phyloP scores from a whole-genome alignment of 1,284 basidiomycete genomes.

The Cryptococcus sp. region DNA sequence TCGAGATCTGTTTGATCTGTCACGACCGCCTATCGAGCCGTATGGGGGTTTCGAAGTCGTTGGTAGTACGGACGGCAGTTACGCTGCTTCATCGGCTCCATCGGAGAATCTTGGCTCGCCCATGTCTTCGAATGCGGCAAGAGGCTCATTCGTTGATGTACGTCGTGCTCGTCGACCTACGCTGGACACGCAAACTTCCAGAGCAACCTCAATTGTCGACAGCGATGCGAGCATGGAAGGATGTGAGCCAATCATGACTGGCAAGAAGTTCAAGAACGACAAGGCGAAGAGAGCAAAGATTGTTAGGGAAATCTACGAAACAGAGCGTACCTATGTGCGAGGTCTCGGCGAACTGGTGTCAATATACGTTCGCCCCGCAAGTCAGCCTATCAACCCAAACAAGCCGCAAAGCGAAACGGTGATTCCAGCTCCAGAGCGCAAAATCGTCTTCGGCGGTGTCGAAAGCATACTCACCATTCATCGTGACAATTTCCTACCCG shows the following conservation, averaged over 20 bases:
- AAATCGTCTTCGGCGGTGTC: slow-evolving; percentile 88
- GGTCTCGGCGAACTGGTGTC: slow-evolving; percentile 89
- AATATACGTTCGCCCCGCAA: slow-evolving; percentile 89
- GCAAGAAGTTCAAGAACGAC: slow-evolving; percentile 85
- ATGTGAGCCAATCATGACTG: slow-evolving; percentile 54
- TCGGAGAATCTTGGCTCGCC: slow-evolving; percentile 24
- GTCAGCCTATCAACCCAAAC: slow-evolving; percentile 65
- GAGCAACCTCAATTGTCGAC: slow-evolving; percentile 25
- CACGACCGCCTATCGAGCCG: slow-evolving; percentile 43
- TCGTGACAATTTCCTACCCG: slow-evolving; percentile 85
- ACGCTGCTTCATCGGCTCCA: slow-evolving; percentile 17
- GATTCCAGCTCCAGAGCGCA: slow-evolving; percentile 65
- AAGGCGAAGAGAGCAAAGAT: slow-evolving; percentile 74
- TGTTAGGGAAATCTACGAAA: slow-evolving; percentile 81
- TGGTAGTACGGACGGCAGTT: slow-evolving; percentile 14
- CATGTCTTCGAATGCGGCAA: slow-evolving; percentile 6
- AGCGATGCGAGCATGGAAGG: slow-evolving; percentile 19
- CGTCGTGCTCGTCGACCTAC: slow-evolving; percentile 29
- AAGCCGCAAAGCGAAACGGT: slow-evolving; percentile 70
- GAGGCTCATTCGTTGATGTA: slow-evolving; percentile 20
- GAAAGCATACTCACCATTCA: slow-evolving; percentile 92
- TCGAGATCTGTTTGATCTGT: slow-evolving; percentile 88
- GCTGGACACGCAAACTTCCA: slow-evolving; percentile 21
- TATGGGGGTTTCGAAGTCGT: slow-evolving; percentile 49
- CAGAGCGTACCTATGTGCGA: slow-evolving; percentile 93